These are phyloP conservation scores for Monilinia vaccinii-corymbosi DNA, from an alignment of 2,329 filamentous ascomycete species.

Conservation along the genomic window DNA sequence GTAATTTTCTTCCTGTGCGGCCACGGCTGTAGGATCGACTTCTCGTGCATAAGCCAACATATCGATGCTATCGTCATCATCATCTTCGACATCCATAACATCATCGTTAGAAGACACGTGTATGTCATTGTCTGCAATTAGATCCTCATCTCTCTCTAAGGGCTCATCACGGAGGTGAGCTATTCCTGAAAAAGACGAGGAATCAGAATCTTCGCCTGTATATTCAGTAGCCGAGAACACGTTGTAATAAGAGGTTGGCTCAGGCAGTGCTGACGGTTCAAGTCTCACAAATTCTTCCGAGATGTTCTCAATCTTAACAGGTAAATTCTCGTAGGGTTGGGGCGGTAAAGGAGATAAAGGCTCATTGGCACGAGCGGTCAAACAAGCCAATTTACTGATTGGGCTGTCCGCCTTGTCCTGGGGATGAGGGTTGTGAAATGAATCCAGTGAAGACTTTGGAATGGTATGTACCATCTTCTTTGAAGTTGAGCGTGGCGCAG, in stretches of 20 bases:
- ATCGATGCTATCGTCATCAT: constrained; percentile 9
- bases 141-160: background rate
- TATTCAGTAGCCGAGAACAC: background rate
- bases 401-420: constrained; percentile 6
- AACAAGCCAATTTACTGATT: constrained; percentile 1
- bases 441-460: constrained; percentile 14
- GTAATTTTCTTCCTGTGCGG: background rate
- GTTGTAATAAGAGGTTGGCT: background rate
- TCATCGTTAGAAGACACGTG: background rate
- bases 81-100: background rate
- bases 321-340: background rate
- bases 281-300: background rate
- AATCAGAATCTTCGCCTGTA: background rate
- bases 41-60: constrained; percentile 3
- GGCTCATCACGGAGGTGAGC: background rate
- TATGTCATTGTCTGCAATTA: background rate
- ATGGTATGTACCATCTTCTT: constrained; percentile 17
- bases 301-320: background rate
- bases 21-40: background rate
- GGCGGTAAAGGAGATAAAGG: background rate
- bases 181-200: background rate
- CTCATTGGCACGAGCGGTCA: background rate
- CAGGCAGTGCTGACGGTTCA: constrained; percentile 5
- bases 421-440: constrained; percentile 9
- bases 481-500: constrained; percentile 7